phyloP scores from a whole-genome alignment of 768 basidiomycete species.

The Leucosporidium yakuticum region DNA sequence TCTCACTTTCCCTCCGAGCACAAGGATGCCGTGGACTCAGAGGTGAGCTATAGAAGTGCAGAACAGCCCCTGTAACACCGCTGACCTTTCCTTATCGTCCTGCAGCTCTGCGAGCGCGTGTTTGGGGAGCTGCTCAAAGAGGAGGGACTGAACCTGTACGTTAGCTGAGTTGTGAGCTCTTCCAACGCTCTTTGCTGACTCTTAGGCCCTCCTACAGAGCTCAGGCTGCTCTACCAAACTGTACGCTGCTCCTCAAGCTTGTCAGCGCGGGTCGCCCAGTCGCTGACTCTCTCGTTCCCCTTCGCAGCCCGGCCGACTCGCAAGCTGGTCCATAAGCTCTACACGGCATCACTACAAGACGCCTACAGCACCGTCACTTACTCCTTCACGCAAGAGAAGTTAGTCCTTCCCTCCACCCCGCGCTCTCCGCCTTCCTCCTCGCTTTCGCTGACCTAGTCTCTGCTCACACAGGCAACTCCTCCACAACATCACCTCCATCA shows the following conservation, averaged over 20 bases:
- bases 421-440: background rate
- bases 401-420: background rate
- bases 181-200: too few relatives aligned
- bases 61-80: too few relatives aligned
- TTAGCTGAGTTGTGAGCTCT: background rate
- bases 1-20: background rate
- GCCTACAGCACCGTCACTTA: background rate
- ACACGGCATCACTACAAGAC: constrained; percentile 6
- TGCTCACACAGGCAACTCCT: too few relatives aligned
- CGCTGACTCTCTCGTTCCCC: background rate
- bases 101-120: constrained; percentile 12
- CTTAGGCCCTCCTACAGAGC: background rate
- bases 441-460: too few relatives aligned
- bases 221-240: constrained; percentile 8
- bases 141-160: constrained; percentile 22
- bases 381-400: background rate
- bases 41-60: constrained; percentile 1
- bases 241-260: constrained; percentile 7
- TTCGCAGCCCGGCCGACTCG: constrained; percentile 18
- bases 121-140: constrained; percentile 16
- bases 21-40: background rate
- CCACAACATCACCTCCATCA: too few relatives aligned
- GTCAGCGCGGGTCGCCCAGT: background rate
- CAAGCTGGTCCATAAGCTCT: constrained; percentile 26
- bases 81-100: background rate